Base-by-base conservation (phyloP, 2,329 filamentous ascomycete species). In the Pyricularia sp. region DNA sequence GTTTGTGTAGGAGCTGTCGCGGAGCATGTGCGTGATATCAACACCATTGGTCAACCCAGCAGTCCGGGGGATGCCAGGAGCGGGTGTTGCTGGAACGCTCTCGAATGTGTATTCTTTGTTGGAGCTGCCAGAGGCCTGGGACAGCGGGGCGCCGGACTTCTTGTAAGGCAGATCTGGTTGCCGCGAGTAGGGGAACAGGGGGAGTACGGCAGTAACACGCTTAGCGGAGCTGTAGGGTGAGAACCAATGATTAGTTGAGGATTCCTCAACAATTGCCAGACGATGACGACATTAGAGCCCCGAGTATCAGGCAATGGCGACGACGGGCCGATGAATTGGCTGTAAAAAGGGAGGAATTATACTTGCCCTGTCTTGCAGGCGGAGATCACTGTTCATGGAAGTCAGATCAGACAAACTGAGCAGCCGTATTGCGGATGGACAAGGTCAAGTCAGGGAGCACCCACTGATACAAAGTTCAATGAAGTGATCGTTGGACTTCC, bases 151-250 rank as follows among this genome's bases (percentile, higher is more conserved):
- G 68, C 95, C 95, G 59, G 89, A 83, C 83, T 98, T 98, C 83
- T 97, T 96, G 83, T 98, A 99, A 23, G 95, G 95, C 71, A 97
- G 89, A 77, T 99, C 95, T 73, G 93, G 94, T 79, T 99, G 95
- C 75, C 95, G 88, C 70, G 93, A 97, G 83, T 99, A 99, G 0
- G 95, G 95, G 81, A 99, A 99, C 68, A 98, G 86, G 58, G 95
- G 95, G 65, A 97, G 88, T 65, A 99, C 93, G 68, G 93, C 95
- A 61, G 94, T 98, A 75, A 99, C 93, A 75, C 93, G 87, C 79
- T 92, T 93, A 33, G 95, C 95, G 59, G 94, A 97, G 74, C 66
- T 68, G 9, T 31, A 31, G 26, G 58, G 14, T 17, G 42, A 30
- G 11, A 25, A 61, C 23, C 58, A 61, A 26, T 10, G 7, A 17